phyloP scores from a whole-genome alignment of 345 rosid species.

The Salix arbutifolia region DNA sequence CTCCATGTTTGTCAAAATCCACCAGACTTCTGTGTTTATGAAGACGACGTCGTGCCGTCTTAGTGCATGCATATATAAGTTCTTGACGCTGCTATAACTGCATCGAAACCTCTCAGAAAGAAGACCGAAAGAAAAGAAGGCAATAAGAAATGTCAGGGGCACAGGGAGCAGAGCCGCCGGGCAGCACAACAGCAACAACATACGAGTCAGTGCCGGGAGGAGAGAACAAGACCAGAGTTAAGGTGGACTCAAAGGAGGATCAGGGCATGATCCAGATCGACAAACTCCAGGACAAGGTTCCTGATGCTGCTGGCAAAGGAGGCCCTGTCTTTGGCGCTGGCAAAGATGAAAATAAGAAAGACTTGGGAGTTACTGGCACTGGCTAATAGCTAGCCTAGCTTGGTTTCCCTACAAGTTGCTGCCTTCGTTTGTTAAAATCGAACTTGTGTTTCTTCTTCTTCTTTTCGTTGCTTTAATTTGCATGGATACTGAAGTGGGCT shows the following conservation, averaged over 20 bases:
- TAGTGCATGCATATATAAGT: neutral
- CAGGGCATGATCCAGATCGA: slow-evolving; percentile 40
- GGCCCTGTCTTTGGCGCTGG: slow-evolving; percentile 50
- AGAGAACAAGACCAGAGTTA: slow-evolving; percentile 43
- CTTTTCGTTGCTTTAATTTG: too few relatives aligned
- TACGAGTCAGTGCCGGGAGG: slow-evolving; percentile 46
- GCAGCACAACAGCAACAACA: slow-evolving; percentile 43
- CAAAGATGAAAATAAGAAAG: slow-evolving; percentile 31
- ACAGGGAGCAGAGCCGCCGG: slow-evolving; percentile 56
- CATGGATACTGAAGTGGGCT: too few relatives aligned
- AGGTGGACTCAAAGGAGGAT: slow-evolving; percentile 36
- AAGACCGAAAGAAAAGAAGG: neutral
- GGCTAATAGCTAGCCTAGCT: slow-evolving; percentile 5
- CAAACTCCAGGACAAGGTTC: slow-evolving; percentile 38
- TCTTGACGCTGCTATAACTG: neutral
- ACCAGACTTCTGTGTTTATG: neutral
- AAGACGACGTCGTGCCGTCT: neutral
- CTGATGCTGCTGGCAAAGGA: slow-evolving; percentile 41
- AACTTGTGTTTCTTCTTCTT: neutral
- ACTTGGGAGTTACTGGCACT: slow-evolving; percentile 51
- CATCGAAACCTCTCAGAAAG: neutral
- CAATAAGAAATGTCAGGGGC: slow-evolving; percentile 46
- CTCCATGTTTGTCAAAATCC: too few relatives aligned
- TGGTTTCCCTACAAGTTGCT: neutral
- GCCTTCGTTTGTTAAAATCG: neutral